Conservation (phyloP, 2,329 filamentous ascomycete genomes). For the Albifimbria verrucaria region DNA sequence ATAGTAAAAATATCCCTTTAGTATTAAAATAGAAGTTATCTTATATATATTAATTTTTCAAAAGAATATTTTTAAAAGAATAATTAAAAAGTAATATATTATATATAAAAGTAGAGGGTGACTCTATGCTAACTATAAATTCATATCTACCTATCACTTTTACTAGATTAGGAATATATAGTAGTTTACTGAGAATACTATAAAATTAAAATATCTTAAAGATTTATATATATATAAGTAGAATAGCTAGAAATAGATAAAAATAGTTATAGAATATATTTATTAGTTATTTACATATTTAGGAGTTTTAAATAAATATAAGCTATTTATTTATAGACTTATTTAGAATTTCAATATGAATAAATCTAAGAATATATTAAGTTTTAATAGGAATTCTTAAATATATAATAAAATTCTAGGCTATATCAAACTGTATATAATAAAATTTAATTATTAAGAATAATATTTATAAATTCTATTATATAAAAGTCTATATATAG, state of each 20-base stretch:
- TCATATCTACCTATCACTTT: too few relatives aligned
- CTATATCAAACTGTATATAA: background rate
- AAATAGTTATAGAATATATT: background rate
- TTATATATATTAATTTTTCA: too few relatives aligned
- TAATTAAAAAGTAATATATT: background rate
- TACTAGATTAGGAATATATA: too few relatives aligned
- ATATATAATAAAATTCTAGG: background rate
- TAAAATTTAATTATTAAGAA: background rate
- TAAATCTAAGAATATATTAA: background rate
- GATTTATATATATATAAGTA: background rate
- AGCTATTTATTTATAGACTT: constrained; percentile 1
- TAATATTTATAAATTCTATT: too few relatives aligned
- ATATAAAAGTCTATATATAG: background rate
- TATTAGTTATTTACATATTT: background rate
- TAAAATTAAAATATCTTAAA: too few relatives aligned
- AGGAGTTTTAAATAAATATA: constrained; percentile 2
- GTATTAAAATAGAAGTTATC: too few relatives aligned
- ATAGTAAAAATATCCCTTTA: background rate
- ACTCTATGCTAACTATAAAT: background rate
- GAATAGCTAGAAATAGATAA: background rate
- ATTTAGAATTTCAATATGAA: constrained; percentile 3
- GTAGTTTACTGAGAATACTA: too few relatives aligned
- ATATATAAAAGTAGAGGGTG: too few relatives aligned
- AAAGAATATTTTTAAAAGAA: too few relatives aligned
- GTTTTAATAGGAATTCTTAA: background rate